Base-by-base conservation (phyloP, 139 green algal species). In the Pedinophyceae sp. region DNA sequence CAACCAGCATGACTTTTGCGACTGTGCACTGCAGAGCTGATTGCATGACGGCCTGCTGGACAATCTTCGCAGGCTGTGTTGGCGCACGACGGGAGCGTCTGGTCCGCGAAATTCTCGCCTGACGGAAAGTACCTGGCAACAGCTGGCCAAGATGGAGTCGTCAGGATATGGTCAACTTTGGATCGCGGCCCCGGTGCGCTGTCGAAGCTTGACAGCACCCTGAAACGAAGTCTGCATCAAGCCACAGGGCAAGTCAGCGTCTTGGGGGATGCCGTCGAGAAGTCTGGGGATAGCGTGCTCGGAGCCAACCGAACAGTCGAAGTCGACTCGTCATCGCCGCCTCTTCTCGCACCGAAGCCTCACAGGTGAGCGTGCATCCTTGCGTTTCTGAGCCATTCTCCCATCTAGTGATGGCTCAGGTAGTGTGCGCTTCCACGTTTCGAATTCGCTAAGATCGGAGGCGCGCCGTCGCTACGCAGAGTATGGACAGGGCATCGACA, bases 401-500 rank as follows among this genome's bases (percentile, higher is more conserved):
- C 24, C 47, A 52, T 15, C 47, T 18, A 52, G 10, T 10, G 47
- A 27, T 7, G 15, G 24, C 7, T 7, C 47, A 15, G 26, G 25
- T n/a, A n/a, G n/a, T n/a, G n/a, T n/a, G n/a, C n/a, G n/a, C n/a
- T 59, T 59, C 53, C 53, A 53, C 34, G 10, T 43, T 43, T 43
- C 34, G 10, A 43, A 13, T 13, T 19, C 10, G 34, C 34, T 7
- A 43, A 13, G 34, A 15, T 27, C 23, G 6, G 47, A 57, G 29
- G 23, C 51, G 20, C 47, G 27, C 29, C 24, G 51, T 15, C 29
- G 43, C 16, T 57, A 50, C 51, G 51, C 20, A 53, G 51, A 25
- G 25, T 52, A 23, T 55, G 29, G 26, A 55, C 53, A 59, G 26
- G 53, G 25, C 46, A 52, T 30, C 27, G 25, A 23, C 16, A 27